Conservation (phyloP, 2,329 filamentous ascomycete species). For the Chrysoporthe deuterocubensis region DNA sequence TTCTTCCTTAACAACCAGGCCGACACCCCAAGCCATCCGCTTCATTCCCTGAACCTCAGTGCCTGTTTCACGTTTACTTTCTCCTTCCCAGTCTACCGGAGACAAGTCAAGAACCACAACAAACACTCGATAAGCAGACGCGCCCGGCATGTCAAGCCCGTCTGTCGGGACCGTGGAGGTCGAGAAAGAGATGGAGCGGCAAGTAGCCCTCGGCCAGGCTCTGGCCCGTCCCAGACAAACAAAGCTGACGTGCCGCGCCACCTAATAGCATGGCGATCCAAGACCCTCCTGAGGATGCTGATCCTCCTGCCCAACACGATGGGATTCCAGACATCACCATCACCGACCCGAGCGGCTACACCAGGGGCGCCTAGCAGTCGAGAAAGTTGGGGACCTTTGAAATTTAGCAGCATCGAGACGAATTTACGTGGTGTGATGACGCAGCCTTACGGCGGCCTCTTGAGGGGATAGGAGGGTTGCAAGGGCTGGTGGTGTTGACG, state of each 20-base stretch:
- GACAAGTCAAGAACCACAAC: too few relatives aligned
- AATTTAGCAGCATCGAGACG: too few relatives aligned
- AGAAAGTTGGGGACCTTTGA: not conserved
- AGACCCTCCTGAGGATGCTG: not conserved
- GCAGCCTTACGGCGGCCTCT: too few relatives aligned
- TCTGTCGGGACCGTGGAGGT: not conserved
- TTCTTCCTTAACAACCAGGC: not conserved
- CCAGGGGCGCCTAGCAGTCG: not conserved
- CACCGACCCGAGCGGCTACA: not conserved
- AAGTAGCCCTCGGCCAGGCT: not conserved
- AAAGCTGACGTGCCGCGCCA: not conserved
- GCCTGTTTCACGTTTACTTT: too few relatives aligned
- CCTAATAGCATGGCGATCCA: not conserved
- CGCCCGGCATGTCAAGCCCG: not conserved
- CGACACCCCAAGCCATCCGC: too few relatives aligned
- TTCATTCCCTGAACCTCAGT: too few relatives aligned
- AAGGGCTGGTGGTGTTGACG: not conserved
- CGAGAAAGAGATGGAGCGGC: not conserved
- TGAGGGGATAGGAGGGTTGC: too few relatives aligned
- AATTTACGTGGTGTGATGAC: too few relatives aligned
- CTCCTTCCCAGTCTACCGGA: not conserved
- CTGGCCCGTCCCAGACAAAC: not conserved
- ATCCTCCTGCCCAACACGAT: not conserved
- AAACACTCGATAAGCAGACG: not conserved
- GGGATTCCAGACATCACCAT: not conserved